phyloP scores from a whole-genome alignment of 768 basidiomycete species.

The Mycena chlorophos region DNA sequence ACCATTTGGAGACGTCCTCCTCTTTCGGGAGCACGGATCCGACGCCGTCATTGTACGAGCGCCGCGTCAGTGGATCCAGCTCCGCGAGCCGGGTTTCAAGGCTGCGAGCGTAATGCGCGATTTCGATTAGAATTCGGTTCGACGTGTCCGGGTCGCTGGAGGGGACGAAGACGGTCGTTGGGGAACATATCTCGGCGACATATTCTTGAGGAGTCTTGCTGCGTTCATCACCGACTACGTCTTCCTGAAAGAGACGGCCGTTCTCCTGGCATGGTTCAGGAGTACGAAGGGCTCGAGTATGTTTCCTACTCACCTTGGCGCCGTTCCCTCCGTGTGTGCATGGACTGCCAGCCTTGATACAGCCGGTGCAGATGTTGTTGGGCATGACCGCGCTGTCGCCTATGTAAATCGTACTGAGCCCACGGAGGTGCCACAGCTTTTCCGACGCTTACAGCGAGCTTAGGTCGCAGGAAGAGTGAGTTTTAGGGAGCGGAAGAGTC shows the following conservation, averaged over 20 bases:
- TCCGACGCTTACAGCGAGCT: not conserved
- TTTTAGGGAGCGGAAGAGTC: not conserved
- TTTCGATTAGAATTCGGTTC: not conserved
- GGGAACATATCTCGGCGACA: not conserved
- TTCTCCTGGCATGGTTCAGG: not conserved
- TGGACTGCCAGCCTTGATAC: not conserved
- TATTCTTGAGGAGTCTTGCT: not conserved
- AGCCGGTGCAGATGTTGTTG: not conserved
- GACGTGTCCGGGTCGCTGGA: not conserved
- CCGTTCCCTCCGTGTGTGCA: not conserved
- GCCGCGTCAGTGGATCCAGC: not conserved
- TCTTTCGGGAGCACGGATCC: not conserved
- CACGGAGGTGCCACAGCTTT: not conserved
- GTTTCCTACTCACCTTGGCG: not conserved
- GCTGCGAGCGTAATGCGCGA: conserved; percentile 1
- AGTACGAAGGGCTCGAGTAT: not conserved
- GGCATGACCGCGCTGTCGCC: conserved; percentile 1
- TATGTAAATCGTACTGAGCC: not conserved
- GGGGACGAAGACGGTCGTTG: not conserved
- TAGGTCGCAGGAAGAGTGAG: not conserved
- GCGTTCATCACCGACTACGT: not conserved
- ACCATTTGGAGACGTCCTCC: not conserved
- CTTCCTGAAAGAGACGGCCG: not conserved
- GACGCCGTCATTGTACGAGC: not conserved
- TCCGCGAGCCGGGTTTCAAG: not conserved